Conservation (phyloP, 768 basidiomycete species). For the Tylopilus cervinicoccineus region DNA sequence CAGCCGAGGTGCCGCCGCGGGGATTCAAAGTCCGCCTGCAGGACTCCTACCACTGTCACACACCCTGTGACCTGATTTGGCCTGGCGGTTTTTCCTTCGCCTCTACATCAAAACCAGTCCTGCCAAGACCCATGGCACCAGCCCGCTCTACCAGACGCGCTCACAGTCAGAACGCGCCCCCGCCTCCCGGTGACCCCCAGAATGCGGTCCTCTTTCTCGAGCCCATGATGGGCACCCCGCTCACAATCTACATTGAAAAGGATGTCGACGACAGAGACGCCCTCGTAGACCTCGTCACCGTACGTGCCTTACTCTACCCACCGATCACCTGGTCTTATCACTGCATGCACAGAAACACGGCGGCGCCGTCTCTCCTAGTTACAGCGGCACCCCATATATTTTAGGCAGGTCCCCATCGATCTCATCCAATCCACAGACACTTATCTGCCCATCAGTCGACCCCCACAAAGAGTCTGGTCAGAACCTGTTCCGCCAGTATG, state of each 20-base stretch:
- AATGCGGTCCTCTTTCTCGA: conserved; percentile 65
- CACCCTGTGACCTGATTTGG: conserved; percentile 17
- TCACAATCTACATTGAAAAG: conserved; percentile 75
- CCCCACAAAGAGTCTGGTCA: conserved; percentile 77
- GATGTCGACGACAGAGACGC: conserved; percentile 69
- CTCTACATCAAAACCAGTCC: conserved; percentile 26
- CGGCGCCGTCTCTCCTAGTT: conserved; percentile 66
- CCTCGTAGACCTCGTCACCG: conserved; percentile 61
- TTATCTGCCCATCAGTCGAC: conserved; percentile 50
- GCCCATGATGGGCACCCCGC: conserved; percentile 74
- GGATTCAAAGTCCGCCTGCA: conserved; percentile 23
- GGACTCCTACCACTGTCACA: conserved; percentile 29
- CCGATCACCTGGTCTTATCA: conserved; percentile 7
- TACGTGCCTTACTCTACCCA: conserved; percentile 35
- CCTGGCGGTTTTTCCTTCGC: conserved; percentile 8
- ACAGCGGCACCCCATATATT: conserved; percentile 77
- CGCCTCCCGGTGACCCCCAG: conserved; percentile 31
- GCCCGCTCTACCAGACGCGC: conserved; percentile 56
- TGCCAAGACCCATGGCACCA: conserved; percentile 78
- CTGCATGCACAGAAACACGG: conserved; percentile 60
- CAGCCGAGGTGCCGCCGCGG: conserved; percentile 6
- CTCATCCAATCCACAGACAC: not conserved
- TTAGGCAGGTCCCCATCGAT: conserved; percentile 50
- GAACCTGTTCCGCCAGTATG: conserved; percentile 75
- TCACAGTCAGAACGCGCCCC: conserved; percentile 32